Base-by-base conservation (phyloP, 176 grass and related monocot species). In the Stipa capillata region DNA sequence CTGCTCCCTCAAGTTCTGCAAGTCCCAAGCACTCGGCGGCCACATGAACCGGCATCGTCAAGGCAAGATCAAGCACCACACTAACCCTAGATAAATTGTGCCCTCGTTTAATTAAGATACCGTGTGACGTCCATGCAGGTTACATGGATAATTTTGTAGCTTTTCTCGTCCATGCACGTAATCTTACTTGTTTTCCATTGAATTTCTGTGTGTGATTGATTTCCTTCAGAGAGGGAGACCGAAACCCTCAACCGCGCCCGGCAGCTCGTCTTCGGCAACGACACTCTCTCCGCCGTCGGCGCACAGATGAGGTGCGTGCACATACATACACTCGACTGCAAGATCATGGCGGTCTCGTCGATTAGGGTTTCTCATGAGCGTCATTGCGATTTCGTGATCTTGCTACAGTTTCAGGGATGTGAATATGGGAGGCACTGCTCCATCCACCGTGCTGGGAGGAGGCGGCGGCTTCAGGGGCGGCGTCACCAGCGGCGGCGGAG, bases 21-120 rank as follows among this genome's bases (percentile, higher is more conserved):
- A 99, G 62, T 99, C 97, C 65, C 97, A 99, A 89, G 97, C 97
- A 32, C 85, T 99, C 37, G 97, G 97, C 5, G 97, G 97, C 67
- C 97, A 99, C 82, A 99, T 99, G 97, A 99, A 99, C 76, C 79
- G 97, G 50, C 97, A 99, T 79, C 88, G 97, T 6, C 97, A 93
- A 93, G 97, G 97, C 66, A 87, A 83, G 90, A 76, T 29, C 33
- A 73, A 70, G 45, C 34, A 68, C 65, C n/a, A n/a, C n/a, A n/a
- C n/a, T n/a, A 39, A 73, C 72, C 63, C 66, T 48, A 74, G 39
- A 20, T 70, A 35, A 45, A 12, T 84, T 50, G 4, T n/a, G 51
- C 23, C 29, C 25, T 54, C 0, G 34, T 73, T 21, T 6, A n/a
- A 17, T 48, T 5, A 42, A 15, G 20, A 44, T 23, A 5, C 70